These are phyloP conservation scores for Cucumis sativus DNA, from an alignment of 306 rosid genomes.

Conservation along the genomic window Cucumber_9930_V3 NC_026659.2:30306501-30307000, in stretches of 20 bases:
- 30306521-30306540: not conserved
- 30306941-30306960: constrained; percentile 8
- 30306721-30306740: not conserved
- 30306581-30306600: constrained; percentile 3
- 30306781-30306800: constrained; percentile 9
- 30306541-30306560: constrained; percentile 1
- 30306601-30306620: constrained; percentile 3
- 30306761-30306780: constrained; percentile 7
- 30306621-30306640: constrained; percentile 3
- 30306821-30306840: constrained; percentile 5
- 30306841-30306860: not conserved
- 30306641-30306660: not conserved
- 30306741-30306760: not conserved
- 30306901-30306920: constrained; percentile 6
- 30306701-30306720: not conserved
- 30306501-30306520: not conserved
- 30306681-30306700: not conserved
- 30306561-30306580: not conserved
- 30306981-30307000: constrained; percentile 5
- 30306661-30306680: not conserved
- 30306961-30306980: not conserved
- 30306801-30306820: not conserved
- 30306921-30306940: constrained; percentile 10
- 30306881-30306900: constrained; percentile 8
- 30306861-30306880: constrained; percentile 1